Evolutionary conservation across 768 basidiomycete species (phyloP), one percentile per base, ranked within the genome.

Genomic region (Porphyrellus cyaneotinctus): DNA sequence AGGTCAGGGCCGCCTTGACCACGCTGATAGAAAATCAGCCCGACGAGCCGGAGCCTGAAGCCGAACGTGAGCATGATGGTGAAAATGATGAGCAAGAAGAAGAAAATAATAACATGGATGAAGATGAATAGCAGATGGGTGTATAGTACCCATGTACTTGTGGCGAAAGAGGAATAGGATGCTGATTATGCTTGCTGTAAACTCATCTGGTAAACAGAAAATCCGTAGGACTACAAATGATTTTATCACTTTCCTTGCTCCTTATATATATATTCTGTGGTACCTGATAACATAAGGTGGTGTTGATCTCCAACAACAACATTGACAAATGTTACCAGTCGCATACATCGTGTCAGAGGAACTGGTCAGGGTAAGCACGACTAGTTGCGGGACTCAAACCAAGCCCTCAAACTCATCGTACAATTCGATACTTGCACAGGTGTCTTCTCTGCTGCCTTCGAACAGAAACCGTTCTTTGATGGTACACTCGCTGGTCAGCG

Each of bases 381-480:
- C 36, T n/a, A n/a, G n/a, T 41, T 23, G n/a, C 12, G 28, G 23
- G 23, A 14, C 20, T 24, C 42, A 9, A 15, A 6, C 15, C 15
- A n/a, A 36, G 32, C 31, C n/a, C 3, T 30, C 23, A 24, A 14
- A 11, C 26, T 6, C 18, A 18, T 15, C 12, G 18, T 30, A 18
- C 18, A 10, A 30, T 17, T 28, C 37, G 3, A 30, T 33, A 26
- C 41, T 18, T 33, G 35, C 8, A 9, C 42, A 80, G 77, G 63
- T 72, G 24, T 76, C 78, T 3, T 81, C 80, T 4, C 73, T 81
- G 4, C 75, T 93, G 1, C 87, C 87, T 8, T 87, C 85, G 1
- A 90, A 90, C 60, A 76, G 63, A 51, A 78, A 82, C 37, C 77
- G 87, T 28, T 89, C 87, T 0, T 58, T 79, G 2, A 57, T 88